Evolutionary conservation across 805 yeast genomes (phyloP).

Genomic region (Kregervanrija fluxuum): DNA sequence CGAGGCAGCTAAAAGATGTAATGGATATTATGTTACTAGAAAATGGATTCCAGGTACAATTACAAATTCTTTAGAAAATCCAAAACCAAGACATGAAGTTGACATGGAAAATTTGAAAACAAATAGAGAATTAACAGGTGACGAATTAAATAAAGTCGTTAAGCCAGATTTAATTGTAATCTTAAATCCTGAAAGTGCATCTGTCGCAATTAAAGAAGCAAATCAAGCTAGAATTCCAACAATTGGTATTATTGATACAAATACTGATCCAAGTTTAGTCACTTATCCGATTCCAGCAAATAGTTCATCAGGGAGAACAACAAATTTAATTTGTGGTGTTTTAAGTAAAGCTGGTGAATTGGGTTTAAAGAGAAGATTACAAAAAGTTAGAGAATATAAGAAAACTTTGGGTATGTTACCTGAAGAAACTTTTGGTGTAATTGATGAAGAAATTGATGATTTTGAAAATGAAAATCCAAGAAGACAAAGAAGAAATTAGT

Average conservation of each 20-base stretch:
- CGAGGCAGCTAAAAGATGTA: constrained; percentile 68
- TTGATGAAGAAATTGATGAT: constrained; percentile 3
- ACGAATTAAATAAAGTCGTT: constrained; percentile 46
- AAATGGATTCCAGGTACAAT: constrained; percentile 95
- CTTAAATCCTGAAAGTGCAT: constrained; percentile 82
- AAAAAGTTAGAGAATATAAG: constrained; percentile 29
- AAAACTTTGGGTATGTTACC: constrained; percentile 19
- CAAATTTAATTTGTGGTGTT: constrained; percentile 74
- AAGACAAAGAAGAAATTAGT: background rate
- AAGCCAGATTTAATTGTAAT: constrained; percentile 87
- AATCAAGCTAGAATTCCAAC: constrained; percentile 80
- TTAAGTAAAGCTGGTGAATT: constrained; percentile 78
- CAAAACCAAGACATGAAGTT: constrained; percentile 65
- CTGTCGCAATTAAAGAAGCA: constrained; percentile 77
- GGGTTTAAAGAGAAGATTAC: constrained; percentile 58
- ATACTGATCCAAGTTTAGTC: constrained; percentile 81
- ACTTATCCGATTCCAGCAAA: constrained; percentile 96
- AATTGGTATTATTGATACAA: constrained; percentile 89
- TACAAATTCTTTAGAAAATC: constrained; percentile 62
- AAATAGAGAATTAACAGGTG: constrained; percentile 44
- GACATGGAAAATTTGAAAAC: constrained; percentile 69
- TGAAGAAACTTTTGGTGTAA: constrained; percentile 12
- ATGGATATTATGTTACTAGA: constrained; percentile 73
- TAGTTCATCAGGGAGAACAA: constrained; percentile 82
- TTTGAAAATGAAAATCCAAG: background rate